Percentiles rank a stretch among this genome's conserved stretches.
These are phyloP conservation scores for Sherardia arvensis DNA, from an alignment of 257 asterid genomes.

Conservation along the genomic window DNA sequence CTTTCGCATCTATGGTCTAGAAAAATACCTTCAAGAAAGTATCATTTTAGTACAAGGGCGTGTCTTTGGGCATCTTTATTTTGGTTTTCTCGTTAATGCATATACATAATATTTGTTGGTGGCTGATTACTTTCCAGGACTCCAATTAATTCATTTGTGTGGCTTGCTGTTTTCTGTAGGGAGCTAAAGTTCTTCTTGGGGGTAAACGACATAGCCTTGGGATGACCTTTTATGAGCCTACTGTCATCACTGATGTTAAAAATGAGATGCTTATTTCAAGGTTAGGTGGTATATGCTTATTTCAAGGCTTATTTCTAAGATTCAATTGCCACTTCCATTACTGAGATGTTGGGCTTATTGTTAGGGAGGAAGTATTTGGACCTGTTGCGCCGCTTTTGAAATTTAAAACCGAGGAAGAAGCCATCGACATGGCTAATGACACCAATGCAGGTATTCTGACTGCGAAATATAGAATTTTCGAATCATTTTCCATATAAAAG, in stretches of 20 bases:
- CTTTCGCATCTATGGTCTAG: slow-evolving; percentile 2
- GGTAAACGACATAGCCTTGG: slow-evolving; percentile 93
- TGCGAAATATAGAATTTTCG: not conserved
- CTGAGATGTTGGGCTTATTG: slow-evolving; percentile 10
- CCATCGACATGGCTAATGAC: slow-evolving; percentile 77
- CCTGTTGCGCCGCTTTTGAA: slow-evolving; percentile 95
- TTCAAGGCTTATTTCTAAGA: not conserved
- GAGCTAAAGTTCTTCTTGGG: slow-evolving; percentile 78
- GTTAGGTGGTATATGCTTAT: slow-evolving; percentile 22
- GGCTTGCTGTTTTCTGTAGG: slow-evolving; percentile 40
- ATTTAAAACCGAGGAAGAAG: slow-evolving; percentile 93
- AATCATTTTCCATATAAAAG: no score
- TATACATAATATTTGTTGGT: not conserved
- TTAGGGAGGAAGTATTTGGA: slow-evolving; percentile 90
- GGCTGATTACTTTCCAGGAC: not conserved
- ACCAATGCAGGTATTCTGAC: slow-evolving; percentile 66
- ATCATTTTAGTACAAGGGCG: not conserved
- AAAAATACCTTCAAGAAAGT: not conserved
- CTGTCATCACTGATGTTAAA: slow-evolving; percentile 70
- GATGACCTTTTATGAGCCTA: slow-evolving; percentile 86
- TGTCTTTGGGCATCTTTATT: not conserved
- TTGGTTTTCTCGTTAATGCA: not conserved
- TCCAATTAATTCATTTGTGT: not conserved
- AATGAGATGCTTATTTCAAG: slow-evolving; percentile 78
- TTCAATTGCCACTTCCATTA: not conserved